Percentiles rank a stretch among this genome's conserved stretches.
Conservation (phyloP, 306 rosid genomes). For the Ammopiptanthus mongolicus region DNA sequence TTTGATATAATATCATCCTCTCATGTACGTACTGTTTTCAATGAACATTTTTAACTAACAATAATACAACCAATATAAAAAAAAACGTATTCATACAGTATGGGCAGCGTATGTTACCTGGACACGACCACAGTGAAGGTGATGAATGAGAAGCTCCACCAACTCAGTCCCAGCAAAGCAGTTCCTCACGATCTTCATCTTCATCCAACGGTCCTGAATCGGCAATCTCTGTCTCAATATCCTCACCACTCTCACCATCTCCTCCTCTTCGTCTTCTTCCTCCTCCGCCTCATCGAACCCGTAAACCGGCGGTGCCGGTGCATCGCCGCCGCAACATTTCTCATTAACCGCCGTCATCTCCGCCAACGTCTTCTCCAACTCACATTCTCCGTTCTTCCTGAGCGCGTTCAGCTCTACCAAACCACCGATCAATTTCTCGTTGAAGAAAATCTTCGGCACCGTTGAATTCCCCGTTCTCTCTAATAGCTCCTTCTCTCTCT, state of each 20-base stretch:
- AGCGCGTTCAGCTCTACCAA: conserved; percentile 68
- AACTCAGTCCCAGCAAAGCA: conserved; percentile 68
- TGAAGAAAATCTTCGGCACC: conserved; percentile 89
- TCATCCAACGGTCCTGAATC: conserved; percentile 84
- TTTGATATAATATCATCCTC: too few relatives aligned
- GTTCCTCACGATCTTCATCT: conserved; percentile 70
- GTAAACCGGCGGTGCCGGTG: conserved; percentile 74
- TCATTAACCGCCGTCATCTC: conserved; percentile 31
- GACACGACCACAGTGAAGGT: conserved; percentile 50
- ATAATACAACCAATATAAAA: not conserved
- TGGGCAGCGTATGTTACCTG: conserved; percentile 45
- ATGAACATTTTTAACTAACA: too few relatives aligned
- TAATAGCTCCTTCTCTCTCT: conserved; percentile 57
- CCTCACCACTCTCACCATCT: conserved; percentile 45
- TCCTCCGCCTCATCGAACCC: conserved; percentile 53
- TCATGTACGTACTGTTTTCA: too few relatives aligned
- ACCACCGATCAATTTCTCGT: conserved; percentile 74
- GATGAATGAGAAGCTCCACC: conserved; percentile 58
- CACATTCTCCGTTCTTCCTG: conserved; percentile 63
- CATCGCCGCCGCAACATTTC: conserved; percentile 53
- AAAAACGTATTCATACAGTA: not conserved
- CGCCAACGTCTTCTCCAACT: conserved; percentile 39
- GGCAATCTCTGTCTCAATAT: conserved; percentile 70
- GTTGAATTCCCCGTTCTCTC: conserved; percentile 53
- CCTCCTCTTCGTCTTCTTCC: conserved; percentile 34